Base-by-base conservation (phyloP, 805 yeast genomes). In the Nakazawaea siamensis region DNA sequence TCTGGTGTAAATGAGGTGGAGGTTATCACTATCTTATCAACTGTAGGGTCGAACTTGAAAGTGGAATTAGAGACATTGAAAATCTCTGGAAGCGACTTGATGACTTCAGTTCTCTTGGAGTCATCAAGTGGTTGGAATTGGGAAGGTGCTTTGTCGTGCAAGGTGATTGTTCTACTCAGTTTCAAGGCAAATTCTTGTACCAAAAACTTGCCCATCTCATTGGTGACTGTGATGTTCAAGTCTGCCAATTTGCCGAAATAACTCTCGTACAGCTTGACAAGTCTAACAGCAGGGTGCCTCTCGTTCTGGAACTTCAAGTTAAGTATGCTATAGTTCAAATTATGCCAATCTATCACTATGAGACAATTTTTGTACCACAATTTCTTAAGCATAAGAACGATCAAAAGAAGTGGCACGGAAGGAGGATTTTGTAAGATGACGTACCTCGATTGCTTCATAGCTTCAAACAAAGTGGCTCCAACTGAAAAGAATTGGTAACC, bases 1-100 rank as follows among this genome's bases (percentile, higher is more conserved):
- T 92, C 99, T 1, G 94, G 92, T 0, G 99, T 90, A 53, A 87
- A 92, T 1, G 96, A 86, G 0, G 99, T 90, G 0, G 97, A 80
- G 1, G 90, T 79, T 3, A 90, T 74, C 11, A 92, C 45, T n/a
- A 90, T 63, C 43, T 76, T 76, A 48, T 78, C 82, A 5, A 44
- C 52, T 0, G 44, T 35, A 5, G 54, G 41, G 41, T 64, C 55
- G 31, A 61, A 61, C 13, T 52, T 53, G 44, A 44, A 24, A n/a
- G 24, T n/a, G 3, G 32, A 12, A 11, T 38, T 46, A 27, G 44
- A 28, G 44, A 32, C 19, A 7, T 46, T 38, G 38, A 66, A 62
- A 1, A 68, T 39, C 1, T 46, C 52, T 4, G 51, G 34, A 25
- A 64, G 63, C 12, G 55, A 48, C 27, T 57, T 49, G 1, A 69